These are phyloP conservation scores for Elaeagnus macrophylla DNA, from an alignment of 306 rosid species.

Conservation along the genomic window DNA sequence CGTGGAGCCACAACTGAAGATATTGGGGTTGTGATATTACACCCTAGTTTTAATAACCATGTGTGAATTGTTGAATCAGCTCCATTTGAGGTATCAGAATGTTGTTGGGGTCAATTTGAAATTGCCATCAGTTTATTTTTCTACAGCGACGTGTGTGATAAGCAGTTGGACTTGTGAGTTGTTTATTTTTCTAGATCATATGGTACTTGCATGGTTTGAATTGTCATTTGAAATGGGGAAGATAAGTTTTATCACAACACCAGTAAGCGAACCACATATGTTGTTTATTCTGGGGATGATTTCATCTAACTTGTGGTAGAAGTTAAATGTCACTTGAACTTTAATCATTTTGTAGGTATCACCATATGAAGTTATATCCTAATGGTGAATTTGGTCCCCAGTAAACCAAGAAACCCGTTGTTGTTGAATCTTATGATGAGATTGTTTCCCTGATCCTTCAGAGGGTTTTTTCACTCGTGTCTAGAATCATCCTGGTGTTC, in stretches of 20 bases:
- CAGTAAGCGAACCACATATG: too few species aligned
- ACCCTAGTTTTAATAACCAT: conserved; percentile 90
- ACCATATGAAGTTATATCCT: conserved; percentile 84
- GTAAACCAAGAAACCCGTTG: conserved; percentile 85
- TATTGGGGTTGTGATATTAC: conserved; percentile 74
- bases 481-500: conserved; percentile 78
- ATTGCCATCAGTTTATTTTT: conserved; percentile 67
- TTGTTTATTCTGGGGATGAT: conserved; percentile 16
- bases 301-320: conserved; percentile 7
- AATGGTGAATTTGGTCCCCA: conserved; percentile 97
- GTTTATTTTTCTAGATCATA: too few species aligned
- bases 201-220: too few species aligned
- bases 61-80: conserved; percentile 79
- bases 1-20: conserved; percentile 93
- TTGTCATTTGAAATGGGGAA: too few species aligned
- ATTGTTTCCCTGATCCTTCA: conserved; percentile 75
- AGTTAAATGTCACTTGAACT: conserved; percentile 18
- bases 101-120: conserved; percentile 99
- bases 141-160: conserved; percentile 70
- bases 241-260: too few species aligned
- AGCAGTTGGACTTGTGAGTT: conserved; percentile 84
- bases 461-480: conserved; percentile 66
- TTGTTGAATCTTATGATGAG: conserved; percentile 83
- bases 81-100: conserved; percentile 83
- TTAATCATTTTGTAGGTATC: conserved; percentile 48